Base-by-base conservation (phyloP, 208 protist genomes). In the Naegleria gruberi region DNA sequence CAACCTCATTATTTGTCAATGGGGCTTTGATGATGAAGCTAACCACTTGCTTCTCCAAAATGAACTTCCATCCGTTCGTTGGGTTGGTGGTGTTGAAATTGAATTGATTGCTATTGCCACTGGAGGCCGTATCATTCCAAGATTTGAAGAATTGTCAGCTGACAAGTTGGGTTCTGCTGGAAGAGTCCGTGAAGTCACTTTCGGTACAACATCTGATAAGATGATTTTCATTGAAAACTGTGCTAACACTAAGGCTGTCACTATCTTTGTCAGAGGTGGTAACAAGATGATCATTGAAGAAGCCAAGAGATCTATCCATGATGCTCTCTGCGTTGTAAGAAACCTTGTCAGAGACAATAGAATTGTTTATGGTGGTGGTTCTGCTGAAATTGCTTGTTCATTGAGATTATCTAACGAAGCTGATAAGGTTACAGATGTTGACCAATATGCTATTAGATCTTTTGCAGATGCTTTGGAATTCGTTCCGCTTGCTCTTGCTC, bases 11-110 rank as follows among this genome's bases (percentile, higher is more conserved):
- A 95, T 99, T 91, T 99, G 99, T 94, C 99, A 99, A 95, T 99
- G 99, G 99, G 99, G 99, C 89, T 99, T 99, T 93, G 99, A 99
- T 94, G 99, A 99, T 93, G 99, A 99, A 94, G 99, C 99, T n/a
- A 99, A 99, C 93, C 99, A 99, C 94, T 96, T 99, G n/a, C 95
- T 99, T 6, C 96, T 98, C 90, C 96, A 98, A 91, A 98, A 99
- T 92, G 91, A 98, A n/a, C 96, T 99, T 43, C 98, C 99, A n/a
- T 98, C 99, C 12, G 97, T 99, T 30, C 96, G 99, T 88, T 99
- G 99, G 99, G 99, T 99, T 37, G 98, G 98, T 90, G 99, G 99
- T 90, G 97, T 99, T n/a, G 99, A 99, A 93, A 94, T 99, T 73
- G 99, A 99, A 93, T 97, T 99, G 90, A 97, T 99, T 91, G 99